Conservation (phyloP, 2,329 filamentous ascomycete species). For the Colletotrichum eremochloae region DNA sequence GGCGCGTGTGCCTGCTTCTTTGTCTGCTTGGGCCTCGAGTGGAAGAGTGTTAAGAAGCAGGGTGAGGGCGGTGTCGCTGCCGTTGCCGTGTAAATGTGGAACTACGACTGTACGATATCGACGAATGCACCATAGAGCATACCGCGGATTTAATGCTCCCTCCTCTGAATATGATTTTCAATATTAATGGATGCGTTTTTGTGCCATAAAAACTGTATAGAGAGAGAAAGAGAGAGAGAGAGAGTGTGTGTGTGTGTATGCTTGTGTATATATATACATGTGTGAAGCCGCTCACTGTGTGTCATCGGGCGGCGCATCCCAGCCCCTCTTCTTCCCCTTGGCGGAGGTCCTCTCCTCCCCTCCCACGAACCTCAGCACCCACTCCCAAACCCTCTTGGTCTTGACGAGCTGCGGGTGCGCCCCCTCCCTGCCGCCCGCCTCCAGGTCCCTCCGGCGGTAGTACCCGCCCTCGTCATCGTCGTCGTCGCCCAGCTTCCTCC, state of each 20-base stretch:
- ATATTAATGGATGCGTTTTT: not conserved
- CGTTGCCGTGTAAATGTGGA: slow-evolving; percentile 41
- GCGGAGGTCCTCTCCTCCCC: slow-evolving; percentile 42
- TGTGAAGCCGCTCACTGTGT: slow-evolving; percentile 49
- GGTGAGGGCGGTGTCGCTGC: slow-evolving; percentile 47
- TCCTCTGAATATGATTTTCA: slow-evolving; percentile 27
- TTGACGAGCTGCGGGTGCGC: slow-evolving; percentile 70
- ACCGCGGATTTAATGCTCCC: slow-evolving; percentile 24
- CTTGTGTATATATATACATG: not conserved
- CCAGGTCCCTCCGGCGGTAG: slow-evolving; percentile 67
- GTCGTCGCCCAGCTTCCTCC: slow-evolving; percentile 63
- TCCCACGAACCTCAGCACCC: slow-evolving; percentile 79
- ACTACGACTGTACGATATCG: not conserved
- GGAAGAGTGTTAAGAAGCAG: slow-evolving; percentile 67
- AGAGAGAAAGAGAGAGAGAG: too few relatives aligned
- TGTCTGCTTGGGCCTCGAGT: slow-evolving; percentile 59
- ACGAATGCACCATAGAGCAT: slow-evolving; percentile 14
- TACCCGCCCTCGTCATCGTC: slow-evolving; percentile 68
- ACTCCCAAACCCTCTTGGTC: slow-evolving; percentile 77
- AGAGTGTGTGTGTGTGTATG: not conserved
- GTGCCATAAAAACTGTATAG: too few relatives aligned
- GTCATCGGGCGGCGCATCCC: slow-evolving; percentile 58
- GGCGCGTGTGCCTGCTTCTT: slow-evolving; percentile 62
- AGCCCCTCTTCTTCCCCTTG: slow-evolving; percentile 45
- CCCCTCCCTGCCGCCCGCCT: slow-evolving; percentile 41